A percentile compares a stretch with the other conserved stretches of the same genome.
Conservation (phyloP, 768 basidiomycete genomes). For the Mycena albidolilacea region DNA sequence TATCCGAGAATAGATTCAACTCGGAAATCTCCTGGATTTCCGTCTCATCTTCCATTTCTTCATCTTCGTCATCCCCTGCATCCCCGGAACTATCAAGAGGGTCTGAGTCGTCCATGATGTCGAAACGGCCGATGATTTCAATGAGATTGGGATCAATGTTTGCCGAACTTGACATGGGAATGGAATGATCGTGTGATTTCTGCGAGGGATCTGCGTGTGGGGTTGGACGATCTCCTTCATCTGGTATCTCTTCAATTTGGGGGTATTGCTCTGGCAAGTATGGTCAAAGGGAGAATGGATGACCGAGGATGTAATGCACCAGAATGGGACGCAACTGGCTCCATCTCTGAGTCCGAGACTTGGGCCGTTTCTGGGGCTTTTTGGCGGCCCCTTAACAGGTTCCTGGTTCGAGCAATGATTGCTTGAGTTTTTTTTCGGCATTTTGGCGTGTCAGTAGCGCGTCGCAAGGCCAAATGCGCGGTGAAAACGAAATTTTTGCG, state of each 20-base stretch:
- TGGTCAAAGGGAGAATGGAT: no score
- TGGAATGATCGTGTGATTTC: not conserved
- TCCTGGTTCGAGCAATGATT: not conserved
- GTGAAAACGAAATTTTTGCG: not conserved
- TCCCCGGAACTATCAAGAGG: no score
- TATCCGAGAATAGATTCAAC: not conserved
- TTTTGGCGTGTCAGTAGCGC: not conserved
- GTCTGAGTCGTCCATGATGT: not conserved
- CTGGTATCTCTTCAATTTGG: not conserved
- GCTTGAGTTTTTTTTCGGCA: not conserved
- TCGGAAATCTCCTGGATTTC: conserved; percentile 4
- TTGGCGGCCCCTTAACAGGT: not conserved
- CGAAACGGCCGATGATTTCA: conserved; percentile 2
- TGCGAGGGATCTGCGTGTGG: not conserved
- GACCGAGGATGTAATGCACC: no score
- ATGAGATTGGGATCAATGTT: conserved; percentile 1
- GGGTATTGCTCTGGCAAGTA: no score
- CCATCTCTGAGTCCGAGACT: no score
- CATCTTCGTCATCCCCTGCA: not conserved
- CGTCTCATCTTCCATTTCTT: not conserved
- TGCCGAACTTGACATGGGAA: no score
- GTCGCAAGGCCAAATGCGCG: not conserved
- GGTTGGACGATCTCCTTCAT: not conserved
- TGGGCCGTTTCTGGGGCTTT: not conserved
- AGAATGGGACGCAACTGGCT: no score